Base-by-base conservation (phyloP, 169 alveolate species). In the Theileria annulata region DNA sequence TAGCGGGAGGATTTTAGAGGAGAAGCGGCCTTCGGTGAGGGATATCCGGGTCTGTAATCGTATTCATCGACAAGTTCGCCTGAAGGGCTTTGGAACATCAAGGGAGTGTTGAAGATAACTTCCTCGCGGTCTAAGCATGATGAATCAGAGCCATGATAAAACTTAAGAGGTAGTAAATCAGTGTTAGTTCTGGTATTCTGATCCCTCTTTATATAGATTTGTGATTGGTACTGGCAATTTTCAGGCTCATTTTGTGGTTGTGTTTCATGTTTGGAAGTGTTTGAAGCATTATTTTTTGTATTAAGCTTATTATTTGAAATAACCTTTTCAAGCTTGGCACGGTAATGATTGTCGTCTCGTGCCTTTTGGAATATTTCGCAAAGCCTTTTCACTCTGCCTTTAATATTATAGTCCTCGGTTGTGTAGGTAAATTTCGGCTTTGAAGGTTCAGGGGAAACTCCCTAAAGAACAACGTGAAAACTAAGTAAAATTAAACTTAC, bases 311-410 rank as follows among this genome's bases (percentile, higher is more conserved):
- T 67, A n/a, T 77, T 77, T 17, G 78, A 64, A 0, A 84, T 63
- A 33, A 68, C 78, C 25, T 49, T 66, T 54, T 76, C 56, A 12
- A 84, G 27, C 10, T 64, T 27, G 25, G 35, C 49, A 19, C 80
- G n/a, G 51, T 78, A 75, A 23, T 74, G 21, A 30, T 62, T 62
- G 49, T 76, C 64, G 17, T 58, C 74, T 17, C n/a, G 27, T 3
- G 59, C 84, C 69, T 77, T 71, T 48, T 84, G 90, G 31, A 84
- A 84, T 67, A 33, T 64, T 13, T 76, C 58, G 37, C 90, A 84
- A 17, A 84, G 78, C 30, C 83, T 71, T 79, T 84, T 84, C 0
- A 84, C 90, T 30, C 73, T 68, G n/a, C 90, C 90, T 82, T 84
- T 77, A 25, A 71, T 51, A 62, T 67, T 35, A 27, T 42, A 48